Conservation (phyloP, 1,139 yeast genomes). For the Saccharomyces hybrid region DNA sequence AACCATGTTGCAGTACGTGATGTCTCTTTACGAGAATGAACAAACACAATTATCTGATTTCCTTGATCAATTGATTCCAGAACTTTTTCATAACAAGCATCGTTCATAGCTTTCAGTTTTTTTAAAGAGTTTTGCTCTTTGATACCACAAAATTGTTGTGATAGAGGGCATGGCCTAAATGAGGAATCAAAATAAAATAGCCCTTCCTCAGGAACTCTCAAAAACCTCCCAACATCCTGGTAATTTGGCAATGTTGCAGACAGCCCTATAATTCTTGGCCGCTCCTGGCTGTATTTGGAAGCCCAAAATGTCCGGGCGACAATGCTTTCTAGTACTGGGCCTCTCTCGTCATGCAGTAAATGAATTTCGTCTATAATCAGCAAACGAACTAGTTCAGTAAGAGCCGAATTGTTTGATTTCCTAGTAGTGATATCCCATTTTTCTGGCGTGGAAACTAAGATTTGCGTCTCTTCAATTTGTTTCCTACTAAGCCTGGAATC, state of each 20-base stretch:
- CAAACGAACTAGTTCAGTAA: conserved; percentile 55
- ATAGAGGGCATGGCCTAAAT: conserved; percentile 87
- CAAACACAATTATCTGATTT: conserved; percentile 81
- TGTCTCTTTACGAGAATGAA: conserved; percentile 91
- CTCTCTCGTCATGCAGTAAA: conserved; percentile 87
- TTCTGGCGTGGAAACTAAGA: conserved; percentile 89
- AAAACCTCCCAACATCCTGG: conserved; percentile 74
- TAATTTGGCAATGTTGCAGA: conserved; percentile 95
- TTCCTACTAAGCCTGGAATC: conserved; percentile 72
- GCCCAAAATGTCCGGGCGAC: conserved; percentile 62
- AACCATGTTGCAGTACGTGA: conserved; percentile 54
- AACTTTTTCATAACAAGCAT: conserved; percentile 81
- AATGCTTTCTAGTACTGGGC: conserved; percentile 86
- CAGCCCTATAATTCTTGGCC: conserved; percentile 65
- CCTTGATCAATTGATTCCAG: conserved; percentile 51
- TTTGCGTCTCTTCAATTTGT: conserved; percentile 73
- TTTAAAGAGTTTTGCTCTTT: conserved; percentile 81
- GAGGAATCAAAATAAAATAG: conserved; percentile 71
- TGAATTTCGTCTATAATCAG: conserved; percentile 93
- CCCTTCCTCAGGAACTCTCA: conserved; percentile 53
- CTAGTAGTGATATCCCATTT: conserved; percentile 96
- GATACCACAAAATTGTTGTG: conserved; percentile 81
- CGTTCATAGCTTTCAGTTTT: conserved; percentile 76
- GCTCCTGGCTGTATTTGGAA: conserved; percentile 39
- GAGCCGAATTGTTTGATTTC: conserved; percentile 58